Base-by-base conservation (phyloP, 2,329 filamentous ascomycete genomes). In the Chrysosporium queenslandicum region DNA sequence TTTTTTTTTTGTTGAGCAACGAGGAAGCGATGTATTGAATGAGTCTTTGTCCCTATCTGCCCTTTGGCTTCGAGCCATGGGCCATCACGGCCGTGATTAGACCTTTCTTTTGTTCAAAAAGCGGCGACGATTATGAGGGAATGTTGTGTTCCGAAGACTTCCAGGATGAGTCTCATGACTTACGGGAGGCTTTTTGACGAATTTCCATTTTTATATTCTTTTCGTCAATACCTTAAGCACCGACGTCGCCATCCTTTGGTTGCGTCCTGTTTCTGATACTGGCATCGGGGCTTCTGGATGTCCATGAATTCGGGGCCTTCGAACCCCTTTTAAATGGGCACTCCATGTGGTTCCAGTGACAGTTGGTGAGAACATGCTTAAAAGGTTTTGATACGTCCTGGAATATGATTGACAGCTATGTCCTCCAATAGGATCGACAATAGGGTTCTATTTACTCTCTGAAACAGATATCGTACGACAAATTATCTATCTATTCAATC, bases 71-170 rank as follows among this genome's bases (percentile, higher is more conserved):
- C 20, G 11, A 46, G 32, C 41, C 49, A 46, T 25, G 49, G 29
- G 29, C 34, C 18, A n/a, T 46, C 49, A 52, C 49, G 49, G 49
- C 40, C 49, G 32, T 52, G 49, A 45, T 37, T 29, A 39, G 42
- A 50, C 23, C n/a, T 41, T 51, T 51, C 32, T 21, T 45, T 45
- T 51, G 25, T 36, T 37, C 23, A 34, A 45, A 43, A 36, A 51
- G 23, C 37, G 29, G 41, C 29, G 37, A 51, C 40, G 49, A 51
- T 42, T 34, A 50, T 25, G 34, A 51, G 18, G 41, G 23, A 45
- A 43, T 30, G 49, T 36, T n/a, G 37, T 42, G 47, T 23, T 42
- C 20, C 23, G 16, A 45, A 51, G 40, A 39, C 39, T 51, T 37
- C 23, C 37, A 14, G 40, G 40, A 45, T 20, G 21, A 45, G 39